Evolutionary conservation across 2,329 filamentous ascomycete genomes (phyloP), one percentile per base, ranked within the genome.

Genomic region (Pseudocercospora vitis): DNA sequence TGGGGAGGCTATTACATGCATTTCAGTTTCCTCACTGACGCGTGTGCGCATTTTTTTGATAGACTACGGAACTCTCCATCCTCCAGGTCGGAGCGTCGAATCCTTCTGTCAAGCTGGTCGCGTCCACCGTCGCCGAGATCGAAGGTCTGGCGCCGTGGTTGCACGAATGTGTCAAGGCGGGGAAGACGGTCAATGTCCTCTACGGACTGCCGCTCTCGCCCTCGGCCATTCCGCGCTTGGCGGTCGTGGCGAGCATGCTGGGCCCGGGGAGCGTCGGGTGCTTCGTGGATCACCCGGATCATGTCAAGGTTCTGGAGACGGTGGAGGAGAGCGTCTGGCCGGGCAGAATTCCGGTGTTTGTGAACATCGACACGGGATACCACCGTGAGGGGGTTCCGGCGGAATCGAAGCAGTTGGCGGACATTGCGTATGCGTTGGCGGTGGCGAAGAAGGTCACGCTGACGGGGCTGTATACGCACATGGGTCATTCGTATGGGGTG

Each of bases 331-430:
- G 71, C 1, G 74, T 76, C 1, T 79, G 77, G 47, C 71, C 66
- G 12, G 71, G 74, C 42, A 68, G 73, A 1, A 80, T 84, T 2
- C 76, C 75, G 0, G 74, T 88, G 11, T 88, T 85, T 65, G 74
- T 91, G 63, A 91, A 91, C 63, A 81, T 92, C 32, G 87, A 92
- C 67, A 84, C 87, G 47, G 87, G 87, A 8, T 83, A 83, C 61
- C 78, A 83, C 64, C 84, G 89, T 12, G 87, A 88, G 0, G 89
- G 89, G 16, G 76, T 90, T 0, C 65, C 75, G 1, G 78, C 82
- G 0, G 67, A 72, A 5, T 80, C 81, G 0, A 61, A 70, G 0
- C 70, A 70, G 2, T 78, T 82, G 56, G 64, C 68, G 1, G 63
- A 68, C 1, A 68, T 86, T 1, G 73, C 86, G 32, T 61, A 71